Conservation (phyloP, 2,329 filamentous ascomycete species). For the Fusarium tjaetaba region DNA sequence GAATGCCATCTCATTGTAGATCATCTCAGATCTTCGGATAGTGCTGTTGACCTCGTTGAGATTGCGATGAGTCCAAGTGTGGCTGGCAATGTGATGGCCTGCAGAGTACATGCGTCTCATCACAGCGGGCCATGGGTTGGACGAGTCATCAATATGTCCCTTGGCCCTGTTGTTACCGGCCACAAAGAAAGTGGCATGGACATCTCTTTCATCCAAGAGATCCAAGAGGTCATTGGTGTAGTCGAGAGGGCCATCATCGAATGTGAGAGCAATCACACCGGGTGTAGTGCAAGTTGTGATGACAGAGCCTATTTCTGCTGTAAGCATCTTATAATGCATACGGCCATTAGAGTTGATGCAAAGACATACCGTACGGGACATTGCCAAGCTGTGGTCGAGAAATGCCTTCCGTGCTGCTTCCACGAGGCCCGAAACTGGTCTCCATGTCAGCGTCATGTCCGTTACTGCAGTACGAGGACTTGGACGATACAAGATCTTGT, state of each 20-base stretch:
- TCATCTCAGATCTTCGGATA: conserved; percentile 52
- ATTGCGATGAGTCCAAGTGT: conserved; percentile 59
- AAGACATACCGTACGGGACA: conserved; percentile 51
- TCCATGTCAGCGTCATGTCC: conserved; percentile 18
- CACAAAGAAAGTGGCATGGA: conserved; percentile 56
- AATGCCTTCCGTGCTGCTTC: conserved; percentile 46
- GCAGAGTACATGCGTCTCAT: conserved; percentile 53
- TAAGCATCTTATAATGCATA: conserved; percentile 29
- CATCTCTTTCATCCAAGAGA: conserved; percentile 44
- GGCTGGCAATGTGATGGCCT: conserved; percentile 59
- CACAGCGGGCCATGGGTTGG: conserved; percentile 48
- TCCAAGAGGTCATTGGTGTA: conserved; percentile 56
- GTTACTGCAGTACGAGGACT: neutral
- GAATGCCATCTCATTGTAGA: conserved; percentile 57
- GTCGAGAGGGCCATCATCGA: conserved; percentile 57
- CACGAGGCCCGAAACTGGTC: conserved; percentile 47
- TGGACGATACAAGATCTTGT: neutral
- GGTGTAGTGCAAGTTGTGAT: conserved; percentile 51
- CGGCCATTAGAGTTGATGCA: neutral
- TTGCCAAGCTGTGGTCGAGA: conserved; percentile 46
- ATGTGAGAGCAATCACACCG: conserved; percentile 56
- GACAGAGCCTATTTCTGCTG: conserved; percentile 40
- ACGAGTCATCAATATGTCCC: conserved; percentile 52
- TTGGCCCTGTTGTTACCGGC: conserved; percentile 55
- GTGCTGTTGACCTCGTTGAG: conserved; percentile 50